A percentile compares a stretch with the other conserved stretches of the same genome.
Conservation (phyloP, 108 stramenopile genomes). For the Nitzschia putrida region DNA sequence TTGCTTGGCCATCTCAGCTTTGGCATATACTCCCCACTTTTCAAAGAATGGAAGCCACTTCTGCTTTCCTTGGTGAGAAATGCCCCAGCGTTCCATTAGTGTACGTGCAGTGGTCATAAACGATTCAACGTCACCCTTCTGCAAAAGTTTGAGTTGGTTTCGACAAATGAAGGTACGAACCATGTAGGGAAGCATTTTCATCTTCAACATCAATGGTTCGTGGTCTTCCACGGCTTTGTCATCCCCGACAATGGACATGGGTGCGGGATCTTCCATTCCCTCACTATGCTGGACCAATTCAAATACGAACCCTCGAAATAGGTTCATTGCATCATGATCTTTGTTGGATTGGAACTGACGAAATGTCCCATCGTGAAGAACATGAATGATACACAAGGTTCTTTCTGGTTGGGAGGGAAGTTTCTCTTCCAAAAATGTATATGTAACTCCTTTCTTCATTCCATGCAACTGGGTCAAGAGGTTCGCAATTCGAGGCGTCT, state of each 20-base stretch:
- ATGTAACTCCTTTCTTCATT: conserved; percentile 49
- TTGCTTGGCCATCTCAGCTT: conserved; percentile 7
- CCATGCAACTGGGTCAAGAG: conserved; percentile 50
- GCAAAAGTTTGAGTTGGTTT: conserved; percentile 61
- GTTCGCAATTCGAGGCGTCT: conserved; percentile 64
- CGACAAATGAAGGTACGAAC: conserved; percentile 81
- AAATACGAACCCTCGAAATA: conserved; percentile 82
- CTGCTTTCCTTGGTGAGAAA: conserved; percentile 51
- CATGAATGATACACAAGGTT: conserved; percentile 65
- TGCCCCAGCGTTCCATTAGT: conserved; percentile 63
- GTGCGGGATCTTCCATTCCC: neutral
- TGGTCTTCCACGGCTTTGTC: neutral
- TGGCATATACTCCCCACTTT: conserved; percentile 62
- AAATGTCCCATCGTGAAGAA: conserved; percentile 68
- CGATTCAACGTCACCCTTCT: conserved; percentile 33
- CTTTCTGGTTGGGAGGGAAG: conserved; percentile 20
- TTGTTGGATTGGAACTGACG: conserved; percentile 39
- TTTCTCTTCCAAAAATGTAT: conserved; percentile 42
- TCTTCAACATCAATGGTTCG: conserved; percentile 77
- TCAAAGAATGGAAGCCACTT: conserved; percentile 71
- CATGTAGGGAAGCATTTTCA: conserved; percentile 90
- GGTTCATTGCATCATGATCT: conserved; percentile 47
- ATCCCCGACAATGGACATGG: neutral
- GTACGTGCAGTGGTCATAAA: conserved; percentile 51
- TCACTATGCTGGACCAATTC: conserved; percentile 32